A percentile compares a stretch with the other conserved stretches of the same genome.
These are phyloP conservation scores for Datisca glomerata DNA, from an alignment of 306 rosid genomes.

Conservation along the genomic window DNA sequence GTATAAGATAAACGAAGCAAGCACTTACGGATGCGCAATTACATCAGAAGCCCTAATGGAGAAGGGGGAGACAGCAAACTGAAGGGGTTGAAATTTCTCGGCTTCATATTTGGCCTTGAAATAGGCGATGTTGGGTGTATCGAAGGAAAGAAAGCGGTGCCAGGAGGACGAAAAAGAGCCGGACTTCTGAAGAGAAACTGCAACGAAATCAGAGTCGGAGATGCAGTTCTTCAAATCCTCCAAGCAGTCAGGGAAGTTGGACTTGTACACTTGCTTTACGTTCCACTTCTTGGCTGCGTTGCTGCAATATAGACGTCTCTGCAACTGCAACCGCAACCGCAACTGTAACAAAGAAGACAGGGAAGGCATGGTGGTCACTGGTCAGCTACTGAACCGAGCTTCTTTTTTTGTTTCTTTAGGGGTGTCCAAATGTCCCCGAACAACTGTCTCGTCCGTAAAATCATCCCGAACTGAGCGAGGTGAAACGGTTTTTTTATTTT, in stretches of 20 bases:
- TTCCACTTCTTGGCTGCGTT: conserved; percentile 28
- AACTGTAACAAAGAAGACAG: conserved; percentile 4
- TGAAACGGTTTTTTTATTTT: too few species aligned
- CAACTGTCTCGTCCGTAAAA: too few species aligned
- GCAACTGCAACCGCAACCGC: conserved; percentile 17
- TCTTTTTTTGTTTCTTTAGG: too few species aligned
- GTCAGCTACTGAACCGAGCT: too few species aligned
- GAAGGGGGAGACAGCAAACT: conserved; percentile 81
- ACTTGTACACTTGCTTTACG: conserved; percentile 56
- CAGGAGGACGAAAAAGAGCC: conserved; percentile 55
- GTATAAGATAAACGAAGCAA: not conserved
- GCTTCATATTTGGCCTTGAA: conserved; percentile 58
- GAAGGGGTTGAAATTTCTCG: conserved; percentile 64
- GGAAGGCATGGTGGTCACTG: conserved; percentile 7
- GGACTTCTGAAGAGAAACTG: conserved; percentile 54
- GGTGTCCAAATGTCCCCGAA: too few species aligned
- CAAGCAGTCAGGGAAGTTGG: conserved; percentile 48
- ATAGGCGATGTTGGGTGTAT: conserved; percentile 50
- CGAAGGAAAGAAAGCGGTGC: conserved; percentile 61
- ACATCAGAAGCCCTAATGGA: conserved; percentile 33
- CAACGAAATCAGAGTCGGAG: conserved; percentile 48
- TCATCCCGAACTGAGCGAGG: too few species aligned
- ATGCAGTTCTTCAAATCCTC: conserved; percentile 37
- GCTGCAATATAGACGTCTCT: conserved; percentile 35
- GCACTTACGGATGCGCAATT: conserved; percentile 66